Conservation (phyloP, 208 protist species). For the Jaenimonas drosophilae region DNA sequence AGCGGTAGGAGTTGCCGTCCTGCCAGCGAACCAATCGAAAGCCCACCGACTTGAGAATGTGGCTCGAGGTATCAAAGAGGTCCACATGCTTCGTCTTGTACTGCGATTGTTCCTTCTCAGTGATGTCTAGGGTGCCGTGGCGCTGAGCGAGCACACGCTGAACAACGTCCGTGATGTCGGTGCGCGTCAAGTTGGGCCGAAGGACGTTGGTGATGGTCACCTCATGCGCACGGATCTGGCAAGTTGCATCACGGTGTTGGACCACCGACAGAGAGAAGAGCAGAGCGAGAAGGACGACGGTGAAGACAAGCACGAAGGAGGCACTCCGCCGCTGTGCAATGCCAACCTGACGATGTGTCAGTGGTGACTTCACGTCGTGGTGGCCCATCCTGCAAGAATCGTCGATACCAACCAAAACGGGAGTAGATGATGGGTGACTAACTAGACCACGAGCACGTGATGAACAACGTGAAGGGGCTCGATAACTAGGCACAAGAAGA, state of each 20-base stretch:
- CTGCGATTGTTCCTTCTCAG: slow-evolving; percentile 2
- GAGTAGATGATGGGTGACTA: slow-evolving; percentile 4
- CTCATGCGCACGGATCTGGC: slow-evolving; percentile 58
- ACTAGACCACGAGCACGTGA: slow-evolving; percentile 2
- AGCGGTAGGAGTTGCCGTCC: slow-evolving; percentile 18
- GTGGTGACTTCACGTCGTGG: slow-evolving; percentile 17
- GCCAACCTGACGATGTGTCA: slow-evolving; percentile 27
- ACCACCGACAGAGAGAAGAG: slow-evolving; percentile 51
- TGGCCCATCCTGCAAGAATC: slow-evolving; percentile 27
- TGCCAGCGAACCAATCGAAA: slow-evolving; percentile 46
- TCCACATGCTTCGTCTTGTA: slow-evolving; percentile 18
- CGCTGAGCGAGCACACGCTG: slow-evolving; percentile 15
- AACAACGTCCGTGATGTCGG: slow-evolving; percentile 16
- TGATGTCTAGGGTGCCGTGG: slow-evolving; percentile 9
- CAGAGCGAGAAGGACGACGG: slow-evolving; percentile 41
- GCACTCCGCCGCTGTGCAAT: slow-evolving; percentile 40
- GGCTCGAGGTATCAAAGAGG: slow-evolving; percentile 39
- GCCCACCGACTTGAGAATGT: slow-evolving; percentile 20
- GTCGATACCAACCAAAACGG: neutral
- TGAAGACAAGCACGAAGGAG: slow-evolving; percentile 67
- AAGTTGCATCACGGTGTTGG: slow-evolving; percentile 37
- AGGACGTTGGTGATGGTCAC: slow-evolving; percentile 27
- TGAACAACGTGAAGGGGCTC: neutral
- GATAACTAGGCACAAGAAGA: slow-evolving; percentile 3
- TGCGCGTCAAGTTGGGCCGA: slow-evolving; percentile 6